phyloP scores from a whole-genome alignment of 495 filamentous ascomycete genomes.

The Venustampulla echinocandica region DNA sequence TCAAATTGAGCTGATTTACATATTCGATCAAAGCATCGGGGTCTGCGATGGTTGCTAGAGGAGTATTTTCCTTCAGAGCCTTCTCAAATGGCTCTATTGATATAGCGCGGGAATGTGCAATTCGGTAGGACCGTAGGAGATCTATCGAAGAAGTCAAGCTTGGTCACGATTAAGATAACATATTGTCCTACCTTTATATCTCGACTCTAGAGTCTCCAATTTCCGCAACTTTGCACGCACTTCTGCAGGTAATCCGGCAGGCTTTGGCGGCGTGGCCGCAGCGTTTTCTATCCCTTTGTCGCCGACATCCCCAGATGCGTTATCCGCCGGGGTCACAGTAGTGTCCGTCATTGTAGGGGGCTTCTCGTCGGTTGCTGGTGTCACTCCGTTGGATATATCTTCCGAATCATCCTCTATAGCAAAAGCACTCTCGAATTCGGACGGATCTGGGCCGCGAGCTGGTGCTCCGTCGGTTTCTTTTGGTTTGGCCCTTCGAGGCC shows the following conservation, averaged over 20 bases:
- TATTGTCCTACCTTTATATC: conserved; percentile 64
- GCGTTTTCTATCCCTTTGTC: conserved; percentile 19
- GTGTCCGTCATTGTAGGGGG: conserved; percentile 21
- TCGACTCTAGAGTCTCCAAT: conserved; percentile 77
- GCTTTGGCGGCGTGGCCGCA: neutral
- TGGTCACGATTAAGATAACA: neutral
- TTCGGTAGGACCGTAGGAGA: conserved; percentile 80
- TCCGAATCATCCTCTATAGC: conserved; percentile 70
- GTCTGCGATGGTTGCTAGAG: conserved; percentile 78
- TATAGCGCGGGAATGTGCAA: conserved; percentile 75
- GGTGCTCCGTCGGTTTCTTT: conserved; percentile 16
- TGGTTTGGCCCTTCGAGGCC: conserved; percentile 14
- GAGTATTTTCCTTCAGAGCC: conserved; percentile 81
- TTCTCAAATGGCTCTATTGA: conserved; percentile 91
- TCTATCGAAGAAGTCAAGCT: conserved; percentile 41
- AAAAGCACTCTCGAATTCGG: conserved; percentile 75
- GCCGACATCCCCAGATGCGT: conserved; percentile 21
- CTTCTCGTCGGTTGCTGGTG: conserved; percentile 35
- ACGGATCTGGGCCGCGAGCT: conserved; percentile 55
- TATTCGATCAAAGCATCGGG: conserved; percentile 84
- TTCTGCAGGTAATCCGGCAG: conserved; percentile 59
- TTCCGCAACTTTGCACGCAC: conserved; percentile 62
- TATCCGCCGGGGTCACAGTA: conserved; percentile 25
- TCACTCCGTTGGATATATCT: conserved; percentile 42
- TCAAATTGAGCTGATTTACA: conserved; percentile 77